phyloP scores from a whole-genome alignment of 2,329 filamentous ascomycete species.

The Myriosclerotinia duriaeana region DNA sequence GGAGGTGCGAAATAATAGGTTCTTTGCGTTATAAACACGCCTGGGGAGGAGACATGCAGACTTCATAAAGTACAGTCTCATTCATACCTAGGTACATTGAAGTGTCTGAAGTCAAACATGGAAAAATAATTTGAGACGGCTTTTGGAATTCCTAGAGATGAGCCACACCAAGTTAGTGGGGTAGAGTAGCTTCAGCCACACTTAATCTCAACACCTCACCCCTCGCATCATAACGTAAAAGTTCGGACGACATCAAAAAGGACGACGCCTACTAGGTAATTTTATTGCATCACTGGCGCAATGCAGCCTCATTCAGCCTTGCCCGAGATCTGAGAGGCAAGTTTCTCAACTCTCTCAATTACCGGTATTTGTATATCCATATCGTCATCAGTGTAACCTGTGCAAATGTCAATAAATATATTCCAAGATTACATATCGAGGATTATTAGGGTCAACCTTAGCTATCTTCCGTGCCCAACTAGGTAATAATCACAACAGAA shows the following conservation, averaged over 20 bases:
- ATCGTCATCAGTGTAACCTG: background rate
- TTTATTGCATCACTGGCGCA: background rate
- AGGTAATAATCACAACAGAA: background rate
- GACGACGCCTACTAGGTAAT: background rate
- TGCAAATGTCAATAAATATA: background rate
- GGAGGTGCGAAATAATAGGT: background rate
- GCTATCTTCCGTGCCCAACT: background rate
- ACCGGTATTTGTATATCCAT: background rate
- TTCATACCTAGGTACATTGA: too few species aligned
- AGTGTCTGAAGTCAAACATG: background rate
- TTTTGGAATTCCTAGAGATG: background rate
- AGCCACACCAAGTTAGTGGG: background rate
- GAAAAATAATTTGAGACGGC: background rate
- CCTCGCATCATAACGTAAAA: background rate
- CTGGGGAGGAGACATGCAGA: constrained; percentile 34
- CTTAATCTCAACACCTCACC: background rate
- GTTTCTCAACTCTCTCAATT: too few species aligned
- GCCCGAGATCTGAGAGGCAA: too few species aligned
- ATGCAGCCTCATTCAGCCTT: background rate
- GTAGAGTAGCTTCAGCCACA: background rate
- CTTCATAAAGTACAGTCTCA: constrained; percentile 37
- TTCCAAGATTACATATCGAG: background rate
- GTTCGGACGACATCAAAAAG: background rate
- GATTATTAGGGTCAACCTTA: background rate
- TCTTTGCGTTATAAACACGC: constrained; percentile 24